These are phyloP conservation scores for Globisporangium ultimum DNA, from an alignment of 352 stramenopile genomes.

Conservation along the genomic window DNA sequence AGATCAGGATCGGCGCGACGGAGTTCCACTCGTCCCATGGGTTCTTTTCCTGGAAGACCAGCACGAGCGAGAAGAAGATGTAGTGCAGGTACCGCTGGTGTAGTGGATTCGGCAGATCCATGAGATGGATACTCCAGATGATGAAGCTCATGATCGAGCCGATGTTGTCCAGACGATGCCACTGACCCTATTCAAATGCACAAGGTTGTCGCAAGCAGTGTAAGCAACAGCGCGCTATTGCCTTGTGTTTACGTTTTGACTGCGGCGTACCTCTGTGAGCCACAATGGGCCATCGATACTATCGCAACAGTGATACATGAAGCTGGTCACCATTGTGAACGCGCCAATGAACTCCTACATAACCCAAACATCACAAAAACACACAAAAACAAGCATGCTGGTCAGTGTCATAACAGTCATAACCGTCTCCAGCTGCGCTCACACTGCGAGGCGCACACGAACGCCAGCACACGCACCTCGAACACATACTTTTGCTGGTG, in stretches of 20 bases:
- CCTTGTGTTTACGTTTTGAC: neutral
- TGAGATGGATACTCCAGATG: conserved; percentile 71
- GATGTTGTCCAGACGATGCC: conserved; percentile 81
- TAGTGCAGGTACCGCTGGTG: conserved; percentile 65
- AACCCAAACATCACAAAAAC: neutral
- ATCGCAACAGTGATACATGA: conserved; percentile 78
- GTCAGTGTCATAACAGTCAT: neutral
- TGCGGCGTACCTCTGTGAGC: conserved; percentile 50
- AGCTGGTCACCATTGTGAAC: conserved; percentile 80
- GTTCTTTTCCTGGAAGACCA: conserved; percentile 76
- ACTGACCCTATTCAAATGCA: conserved; percentile 41
- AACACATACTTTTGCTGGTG: conserved; percentile 59
- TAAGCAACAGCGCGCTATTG: neutral
- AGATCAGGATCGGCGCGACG: conserved; percentile 36
- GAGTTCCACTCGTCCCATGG: conserved; percentile 70
- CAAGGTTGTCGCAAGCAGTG: neutral
- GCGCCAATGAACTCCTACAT: conserved; percentile 65
- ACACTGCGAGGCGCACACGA: neutral
- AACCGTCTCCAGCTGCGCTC: neutral
- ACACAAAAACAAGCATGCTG: neutral
- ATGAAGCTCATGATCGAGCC: conserved; percentile 83
- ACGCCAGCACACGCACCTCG: conserved; percentile 37
- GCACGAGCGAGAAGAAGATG: conserved; percentile 53
- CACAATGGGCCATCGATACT: conserved; percentile 72
- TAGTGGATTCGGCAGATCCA: conserved; percentile 46